Evolutionary conservation across 1,284 basidiomycete species (phyloP).

Genomic region (Tylopilus orsonianus): DNA sequence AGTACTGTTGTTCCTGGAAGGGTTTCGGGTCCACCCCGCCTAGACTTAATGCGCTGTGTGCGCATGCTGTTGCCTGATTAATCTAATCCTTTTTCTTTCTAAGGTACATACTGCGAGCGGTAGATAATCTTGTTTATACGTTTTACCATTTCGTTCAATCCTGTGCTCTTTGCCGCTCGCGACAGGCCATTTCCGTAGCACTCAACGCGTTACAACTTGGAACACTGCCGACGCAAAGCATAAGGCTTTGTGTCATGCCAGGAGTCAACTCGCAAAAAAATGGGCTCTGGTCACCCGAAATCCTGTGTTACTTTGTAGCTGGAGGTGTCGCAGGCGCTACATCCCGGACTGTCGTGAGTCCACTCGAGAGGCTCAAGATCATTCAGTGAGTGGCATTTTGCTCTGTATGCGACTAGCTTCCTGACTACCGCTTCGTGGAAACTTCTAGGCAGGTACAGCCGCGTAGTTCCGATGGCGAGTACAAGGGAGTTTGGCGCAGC

Average conservation of each 20-base stretch:
- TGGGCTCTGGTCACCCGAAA: slow-evolving; percentile 32
- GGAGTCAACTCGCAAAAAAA: slow-evolving; percentile 28
- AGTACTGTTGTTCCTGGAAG: no score
- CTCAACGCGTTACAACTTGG: slow-evolving; percentile 4
- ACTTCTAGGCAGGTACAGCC: slow-evolving; percentile 75
- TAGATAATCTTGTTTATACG: slow-evolving; percentile 17
- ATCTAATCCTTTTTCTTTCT: not conserved
- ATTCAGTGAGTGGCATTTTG: slow-evolving; percentile 70
- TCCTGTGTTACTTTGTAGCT: slow-evolving; percentile 55
- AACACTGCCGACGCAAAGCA: slow-evolving; percentile 9
- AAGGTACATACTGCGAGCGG: not conserved
- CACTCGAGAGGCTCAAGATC: slow-evolving; percentile 91
- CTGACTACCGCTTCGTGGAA: slow-evolving; percentile 7
- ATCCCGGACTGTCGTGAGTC: slow-evolving; percentile 89
- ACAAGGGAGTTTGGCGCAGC: slow-evolving; percentile 81
- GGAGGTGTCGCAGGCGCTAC: slow-evolving; percentile 82
- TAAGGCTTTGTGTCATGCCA: slow-evolving; percentile 19
- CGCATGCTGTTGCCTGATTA: not conserved
- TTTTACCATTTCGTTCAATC: slow-evolving; percentile 14
- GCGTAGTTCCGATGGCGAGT: slow-evolving; percentile 58
- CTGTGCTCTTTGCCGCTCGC: slow-evolving; percentile 16
- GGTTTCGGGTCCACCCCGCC: no score
- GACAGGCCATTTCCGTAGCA: not conserved
- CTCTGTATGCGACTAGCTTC: not conserved
- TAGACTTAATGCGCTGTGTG: not conserved